Percentiles rank a stretch among this genome's conserved stretches.
phyloP scores from a whole-genome alignment of 306 rosid genomes.

The Neltuma alba region DNA sequence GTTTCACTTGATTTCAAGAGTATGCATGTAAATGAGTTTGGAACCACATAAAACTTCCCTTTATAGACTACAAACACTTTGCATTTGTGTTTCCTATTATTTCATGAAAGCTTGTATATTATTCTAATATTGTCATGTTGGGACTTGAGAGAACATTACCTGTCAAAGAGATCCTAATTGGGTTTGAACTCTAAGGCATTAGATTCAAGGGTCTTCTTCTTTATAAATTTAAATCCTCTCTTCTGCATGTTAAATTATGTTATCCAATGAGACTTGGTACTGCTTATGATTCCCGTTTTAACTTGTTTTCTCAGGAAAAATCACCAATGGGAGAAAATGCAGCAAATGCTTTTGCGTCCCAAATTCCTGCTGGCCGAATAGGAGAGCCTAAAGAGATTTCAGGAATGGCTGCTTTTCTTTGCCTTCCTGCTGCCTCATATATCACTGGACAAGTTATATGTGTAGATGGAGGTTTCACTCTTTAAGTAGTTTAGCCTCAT shows the following conservation, averaged over 20 bases:
- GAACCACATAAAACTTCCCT: background rate
- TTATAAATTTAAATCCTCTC: no score
- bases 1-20: background rate
- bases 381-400: conserved; percentile 58
- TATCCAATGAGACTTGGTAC: background rate
- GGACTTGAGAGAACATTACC: no score
- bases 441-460: conserved; percentile 58
- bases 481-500: background rate
- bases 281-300: background rate
- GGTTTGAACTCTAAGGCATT: no score
- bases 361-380: conserved; percentile 33
- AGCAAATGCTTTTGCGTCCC: background rate
- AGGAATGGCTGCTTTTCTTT: conserved; percentile 48
- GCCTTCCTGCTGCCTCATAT: conserved; percentile 34
- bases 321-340: background rate
- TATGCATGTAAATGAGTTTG: background rate
- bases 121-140: no score
- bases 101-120: no score
- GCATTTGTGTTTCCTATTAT: no score
- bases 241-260: background rate
- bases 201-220: no score
- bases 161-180: no score
- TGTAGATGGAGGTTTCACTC: conserved; percentile 58
- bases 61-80: no score
- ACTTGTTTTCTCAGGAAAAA: background rate